Percentiles rank a stretch among this genome's conserved stretches.
phyloP scores from a whole-genome alignment of 78 protist genomes.

The Monosiga brevicollis region DNA sequence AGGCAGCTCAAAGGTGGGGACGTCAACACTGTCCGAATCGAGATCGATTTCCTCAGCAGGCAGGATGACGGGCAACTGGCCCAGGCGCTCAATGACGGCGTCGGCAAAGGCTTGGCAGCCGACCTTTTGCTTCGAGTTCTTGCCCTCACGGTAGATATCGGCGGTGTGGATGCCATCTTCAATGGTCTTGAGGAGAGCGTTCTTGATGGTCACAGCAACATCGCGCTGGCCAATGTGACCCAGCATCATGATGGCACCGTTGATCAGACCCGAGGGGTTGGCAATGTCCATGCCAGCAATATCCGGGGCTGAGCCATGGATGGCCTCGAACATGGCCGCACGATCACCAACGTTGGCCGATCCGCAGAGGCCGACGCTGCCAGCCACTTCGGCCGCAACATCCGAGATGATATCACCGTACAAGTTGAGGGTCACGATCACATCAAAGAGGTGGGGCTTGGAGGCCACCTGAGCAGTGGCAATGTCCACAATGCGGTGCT shows the following conservation, averaged over 20 bases:
- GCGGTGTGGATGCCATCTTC: conserved; percentile 20
- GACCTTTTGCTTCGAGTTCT: neutral
- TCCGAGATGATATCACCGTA: conserved; percentile 48
- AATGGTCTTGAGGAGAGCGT: conserved; percentile 1
- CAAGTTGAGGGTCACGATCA: conserved; percentile 32
- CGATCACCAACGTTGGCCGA: conserved; percentile 7
- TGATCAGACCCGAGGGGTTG: conserved; percentile 22
- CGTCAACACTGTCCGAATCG: too few relatives aligned
- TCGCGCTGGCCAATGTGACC: conserved; percentile 1
- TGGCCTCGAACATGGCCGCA: conserved; percentile 25
- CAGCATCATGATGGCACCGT: conserved; percentile 22
- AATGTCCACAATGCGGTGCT: neutral
- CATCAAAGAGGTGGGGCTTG: conserved; percentile 15
- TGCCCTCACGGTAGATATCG: too few relatives aligned
- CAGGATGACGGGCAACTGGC: neutral
- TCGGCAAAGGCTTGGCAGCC: neutral
- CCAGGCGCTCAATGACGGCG: neutral
- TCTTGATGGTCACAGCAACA: conserved; percentile 5
- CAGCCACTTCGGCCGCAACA: conserved; percentile 26
- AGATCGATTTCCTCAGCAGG: neutral
- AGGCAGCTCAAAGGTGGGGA: neutral
- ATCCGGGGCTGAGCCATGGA: conserved; percentile 37
- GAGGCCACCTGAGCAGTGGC: neutral
- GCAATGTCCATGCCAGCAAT: conserved; percentile 25
- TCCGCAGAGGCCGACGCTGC: conserved; percentile 24